Base-by-base conservation (phyloP, 192 early-diverging fungal species). In the Mortierella hygrophila region DNA sequence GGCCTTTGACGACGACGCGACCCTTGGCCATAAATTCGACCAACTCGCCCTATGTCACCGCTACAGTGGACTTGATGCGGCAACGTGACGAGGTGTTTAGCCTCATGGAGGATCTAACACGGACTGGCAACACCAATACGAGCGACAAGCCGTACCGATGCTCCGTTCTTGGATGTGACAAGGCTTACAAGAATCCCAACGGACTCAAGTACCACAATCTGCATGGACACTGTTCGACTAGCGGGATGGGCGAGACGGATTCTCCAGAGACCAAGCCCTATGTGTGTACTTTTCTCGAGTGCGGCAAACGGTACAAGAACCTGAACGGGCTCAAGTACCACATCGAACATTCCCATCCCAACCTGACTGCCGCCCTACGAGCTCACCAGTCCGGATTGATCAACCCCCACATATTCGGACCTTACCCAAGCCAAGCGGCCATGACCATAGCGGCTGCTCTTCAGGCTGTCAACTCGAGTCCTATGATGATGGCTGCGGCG, bases 121-220 rank as follows among this genome's bases (percentile, higher is more conserved):
- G 63, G 23, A 47, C 69, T 0, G 16, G 37, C 20, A 82, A 60
- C 46, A 49, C 23, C 55, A 71, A 69, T 6, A 77, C 57, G 35
- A 94, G 95, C 70, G 60, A 81, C 77, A 96, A 98, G 79, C 97
- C 96, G 37, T 98, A 98, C 89, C 94, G 95, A 74, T 99, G 98
- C 88, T 91, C 95, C 32, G 90, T 97, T 8, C 85, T 87, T 11
- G 97, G 97, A 11, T 99, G 98, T 90, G 93, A 93, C 75, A 99
- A 99, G 89, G 94, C 97, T 6, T 99, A 99, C 92, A 99, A 99
- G 91, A 99, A 99, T 89, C 97, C 98, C 32, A 98, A 98, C 74
- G 98, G 98, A 13, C 92, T 99, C 71, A 99, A 99, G 88, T 99
- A 99, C 91, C 98, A 99, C 87, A 96, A 98, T 79, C 92, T 96